A percentile compares a stretch with the other conserved stretches of the same genome.
Conservation (phyloP, 73 alveolate genomes). For the Blepharisma japonicum region DNA sequence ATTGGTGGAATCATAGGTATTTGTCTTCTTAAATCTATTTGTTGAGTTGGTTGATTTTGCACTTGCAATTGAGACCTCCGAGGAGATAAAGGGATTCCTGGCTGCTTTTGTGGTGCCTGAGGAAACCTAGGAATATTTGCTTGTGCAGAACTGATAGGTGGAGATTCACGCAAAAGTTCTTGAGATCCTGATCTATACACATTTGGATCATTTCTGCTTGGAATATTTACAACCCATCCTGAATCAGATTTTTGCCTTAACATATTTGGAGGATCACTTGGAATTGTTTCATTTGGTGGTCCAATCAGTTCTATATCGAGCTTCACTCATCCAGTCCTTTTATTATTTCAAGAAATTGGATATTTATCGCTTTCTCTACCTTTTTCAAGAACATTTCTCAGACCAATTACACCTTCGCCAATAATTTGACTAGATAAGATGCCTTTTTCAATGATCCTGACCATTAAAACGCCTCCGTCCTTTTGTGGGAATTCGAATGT, state of each 20-base stretch:
- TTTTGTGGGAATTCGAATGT: background rate
- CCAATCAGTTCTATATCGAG: background rate
- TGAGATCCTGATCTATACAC: too few species aligned
- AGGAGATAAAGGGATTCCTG: too few species aligned
- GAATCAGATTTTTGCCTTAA: background rate
- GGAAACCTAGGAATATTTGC: too few species aligned
- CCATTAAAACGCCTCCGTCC: background rate
- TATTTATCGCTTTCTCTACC: background rate
- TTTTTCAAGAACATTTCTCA: background rate
- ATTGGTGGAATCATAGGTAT: background rate
- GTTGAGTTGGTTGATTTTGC: background rate
- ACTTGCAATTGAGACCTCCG: too few species aligned
- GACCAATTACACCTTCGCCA: background rate
- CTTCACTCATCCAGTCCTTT: background rate
- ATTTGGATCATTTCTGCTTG: background rate
- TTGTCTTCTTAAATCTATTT: background rate
- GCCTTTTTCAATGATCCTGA: background rate
- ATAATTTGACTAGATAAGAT: background rate
- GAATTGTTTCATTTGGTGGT: background rate
- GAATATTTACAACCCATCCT: background rate
- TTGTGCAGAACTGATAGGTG: too few species aligned
- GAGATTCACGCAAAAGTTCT: too few species aligned
- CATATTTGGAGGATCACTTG: background rate
- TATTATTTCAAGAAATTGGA: background rate
- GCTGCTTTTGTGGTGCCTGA: too few species aligned